Conservation (phyloP, 1,284 basidiomycete genomes). For the Pseudozyma sp. region DNA sequence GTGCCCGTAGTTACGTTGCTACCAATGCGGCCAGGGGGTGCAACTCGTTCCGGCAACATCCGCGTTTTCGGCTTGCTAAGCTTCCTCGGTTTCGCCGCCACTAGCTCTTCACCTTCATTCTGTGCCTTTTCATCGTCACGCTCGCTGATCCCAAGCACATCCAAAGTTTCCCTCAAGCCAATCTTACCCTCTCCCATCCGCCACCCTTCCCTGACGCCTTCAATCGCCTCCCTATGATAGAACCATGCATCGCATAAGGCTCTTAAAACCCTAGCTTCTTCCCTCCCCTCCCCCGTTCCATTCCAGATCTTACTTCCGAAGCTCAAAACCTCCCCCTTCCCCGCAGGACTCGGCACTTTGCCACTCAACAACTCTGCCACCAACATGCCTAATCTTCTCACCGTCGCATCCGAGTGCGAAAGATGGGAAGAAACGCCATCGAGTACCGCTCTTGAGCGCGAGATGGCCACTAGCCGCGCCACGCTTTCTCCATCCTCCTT, state of each 20-base stretch:
- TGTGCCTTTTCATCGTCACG: neutral
- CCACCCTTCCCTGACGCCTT: neutral
- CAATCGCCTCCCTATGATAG: neutral
- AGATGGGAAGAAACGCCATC: conserved; percentile 79
- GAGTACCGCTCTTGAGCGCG: conserved; percentile 76
- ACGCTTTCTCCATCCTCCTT: neutral
- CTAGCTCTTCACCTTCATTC: neutral
- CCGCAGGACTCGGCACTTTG: conserved; percentile 2
- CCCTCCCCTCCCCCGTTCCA: conserved; percentile 77
- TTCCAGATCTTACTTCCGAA: conserved; percentile 84
- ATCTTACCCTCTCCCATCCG: no score
- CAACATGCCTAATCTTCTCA: conserved; percentile 93
- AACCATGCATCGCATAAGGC: conserved; percentile 37
- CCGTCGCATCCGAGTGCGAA: conserved; percentile 73
- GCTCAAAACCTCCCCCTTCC: conserved; percentile 76
- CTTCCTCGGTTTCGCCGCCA: neutral
- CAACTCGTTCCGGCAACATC: conserved; percentile 15
- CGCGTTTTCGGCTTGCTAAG: conserved; percentile 6
- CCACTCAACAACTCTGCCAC: conserved; percentile 76
- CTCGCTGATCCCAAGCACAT: conserved; percentile 4
- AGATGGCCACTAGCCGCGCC: conserved; percentile 56
- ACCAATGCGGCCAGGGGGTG: conserved; percentile 4
- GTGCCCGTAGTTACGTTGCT: neutral
- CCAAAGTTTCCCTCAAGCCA: neutral
- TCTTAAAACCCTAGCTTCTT: conserved; percentile 59